Evolutionary conservation across 352 stramenopile genomes (phyloP).

Genomic region (Globisporangium spiculum): DNA sequence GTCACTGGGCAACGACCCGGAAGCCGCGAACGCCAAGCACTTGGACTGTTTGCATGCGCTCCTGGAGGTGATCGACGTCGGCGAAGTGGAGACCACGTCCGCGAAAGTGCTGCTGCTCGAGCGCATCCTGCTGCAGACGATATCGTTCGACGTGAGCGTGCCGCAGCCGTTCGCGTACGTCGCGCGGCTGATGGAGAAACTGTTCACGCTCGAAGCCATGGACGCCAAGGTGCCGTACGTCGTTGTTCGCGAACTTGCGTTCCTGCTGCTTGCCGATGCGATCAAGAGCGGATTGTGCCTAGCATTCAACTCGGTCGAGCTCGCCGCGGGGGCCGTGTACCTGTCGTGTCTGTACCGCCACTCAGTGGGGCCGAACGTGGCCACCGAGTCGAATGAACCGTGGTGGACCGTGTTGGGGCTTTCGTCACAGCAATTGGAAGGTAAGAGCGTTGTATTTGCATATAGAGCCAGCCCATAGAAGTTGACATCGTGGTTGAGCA

Average conservation of each 20-base stretch:
- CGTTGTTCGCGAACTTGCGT: constrained; percentile 42
- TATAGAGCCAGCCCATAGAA: background rate
- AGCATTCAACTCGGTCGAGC: constrained; percentile 44
- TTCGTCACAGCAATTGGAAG: constrained; percentile 47
- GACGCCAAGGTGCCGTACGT: constrained; percentile 48
- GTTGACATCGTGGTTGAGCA: background rate
- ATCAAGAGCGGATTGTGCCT: constrained; percentile 53
- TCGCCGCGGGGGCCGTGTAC: constrained; percentile 70
- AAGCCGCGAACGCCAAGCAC: constrained; percentile 56
- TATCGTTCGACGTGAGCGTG: constrained; percentile 69
- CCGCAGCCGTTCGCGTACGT: constrained; percentile 71
- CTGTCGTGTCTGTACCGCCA: constrained; percentile 62
- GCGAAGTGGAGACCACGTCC: constrained; percentile 60
- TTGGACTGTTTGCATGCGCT: constrained; percentile 63
- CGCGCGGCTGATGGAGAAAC: constrained; percentile 39
- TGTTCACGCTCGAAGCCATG: constrained; percentile 61
- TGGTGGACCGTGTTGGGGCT: constrained; percentile 69
- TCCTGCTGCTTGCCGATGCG: constrained; percentile 58
- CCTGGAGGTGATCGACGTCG: constrained; percentile 57
- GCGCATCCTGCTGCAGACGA: constrained; percentile 67
- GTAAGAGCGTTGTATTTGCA: constrained; percentile 11
- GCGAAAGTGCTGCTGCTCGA: constrained; percentile 68
- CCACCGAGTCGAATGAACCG: constrained; percentile 57
- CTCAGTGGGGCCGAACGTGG: constrained; percentile 50
- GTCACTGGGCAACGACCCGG: constrained; percentile 50